Evolutionary conservation across 2,329 filamentous ascomycete genomes (phyloP).

Genomic region (Verticillium isaacii): DNA sequence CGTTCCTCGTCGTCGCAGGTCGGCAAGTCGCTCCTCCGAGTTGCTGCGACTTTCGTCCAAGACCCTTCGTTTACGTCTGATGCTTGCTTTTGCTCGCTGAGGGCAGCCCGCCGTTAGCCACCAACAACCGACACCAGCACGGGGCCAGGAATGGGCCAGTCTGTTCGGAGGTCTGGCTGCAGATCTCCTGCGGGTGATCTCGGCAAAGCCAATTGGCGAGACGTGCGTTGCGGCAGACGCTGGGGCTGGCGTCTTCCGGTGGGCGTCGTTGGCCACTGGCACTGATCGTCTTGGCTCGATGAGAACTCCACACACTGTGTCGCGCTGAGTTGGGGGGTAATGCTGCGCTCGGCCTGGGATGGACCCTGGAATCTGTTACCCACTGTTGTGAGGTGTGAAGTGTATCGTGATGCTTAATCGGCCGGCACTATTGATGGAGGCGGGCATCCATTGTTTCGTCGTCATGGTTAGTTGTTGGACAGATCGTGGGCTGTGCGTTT

Average conservation of each 20-base stretch:
- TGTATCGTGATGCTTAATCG: background rate
- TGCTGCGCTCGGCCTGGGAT: background rate
- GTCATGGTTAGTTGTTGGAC: background rate
- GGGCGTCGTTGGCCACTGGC: background rate
- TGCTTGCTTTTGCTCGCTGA: background rate
- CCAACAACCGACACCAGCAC: background rate
- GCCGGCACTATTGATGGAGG: background rate
- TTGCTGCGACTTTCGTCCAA: background rate
- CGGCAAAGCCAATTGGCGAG: conserved; percentile 1
- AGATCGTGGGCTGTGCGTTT: background rate
- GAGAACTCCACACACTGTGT: background rate
- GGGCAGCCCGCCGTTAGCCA: background rate
- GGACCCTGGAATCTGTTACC: background rate
- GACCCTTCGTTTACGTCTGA: background rate
- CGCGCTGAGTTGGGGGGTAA: background rate
- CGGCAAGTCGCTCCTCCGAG: background rate
- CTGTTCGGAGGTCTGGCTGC: background rate
- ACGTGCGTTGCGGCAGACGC: background rate
- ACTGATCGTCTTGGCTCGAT: background rate
- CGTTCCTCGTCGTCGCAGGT: background rate
- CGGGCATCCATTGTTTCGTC: background rate
- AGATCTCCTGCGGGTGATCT: conserved; percentile 1
- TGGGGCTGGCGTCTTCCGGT: background rate
- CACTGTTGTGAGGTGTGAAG: background rate
- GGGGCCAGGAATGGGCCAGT: background rate